A percentile compares a stretch with the other conserved stretches of the same genome.
phyloP scores from a whole-genome alignment of 225 moss, liverwort and hornwort genomes.

The Neckera pumila region DNA sequence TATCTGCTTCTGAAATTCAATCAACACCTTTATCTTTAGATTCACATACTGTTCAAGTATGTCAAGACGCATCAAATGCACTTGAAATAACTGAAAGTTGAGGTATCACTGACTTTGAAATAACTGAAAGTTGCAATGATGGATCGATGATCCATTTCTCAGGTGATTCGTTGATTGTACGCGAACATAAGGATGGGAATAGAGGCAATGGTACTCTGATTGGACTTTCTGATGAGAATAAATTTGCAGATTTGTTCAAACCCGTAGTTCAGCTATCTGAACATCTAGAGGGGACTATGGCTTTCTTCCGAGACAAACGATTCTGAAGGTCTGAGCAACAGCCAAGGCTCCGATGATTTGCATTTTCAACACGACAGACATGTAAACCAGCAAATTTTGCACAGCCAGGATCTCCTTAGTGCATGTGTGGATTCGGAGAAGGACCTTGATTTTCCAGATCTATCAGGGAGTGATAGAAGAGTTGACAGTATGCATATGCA shows the following conservation, averaged over 20 bases:
- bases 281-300: conserved; percentile 17
- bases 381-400: neutral
- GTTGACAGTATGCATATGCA: conserved; percentile 16
- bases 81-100: too few species aligned
- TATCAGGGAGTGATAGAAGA: conserved; percentile 11
- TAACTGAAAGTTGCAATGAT: conserved; percentile 14
- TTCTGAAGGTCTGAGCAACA: conserved; percentile 23
- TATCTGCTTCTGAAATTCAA: neutral
- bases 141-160: conserved; percentile 21
- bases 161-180: conserved; percentile 9
- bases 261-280: conserved; percentile 17
- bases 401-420: neutral
- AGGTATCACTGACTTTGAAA: neutral
- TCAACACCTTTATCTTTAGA: neutral
- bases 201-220: conserved; percentile 18
- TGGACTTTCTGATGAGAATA: conserved; percentile 25
- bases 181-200: conserved; percentile 8
- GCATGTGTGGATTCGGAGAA: conserved; percentile 12
- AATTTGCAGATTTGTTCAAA: conserved; percentile 24
- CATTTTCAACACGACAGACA: conserved; percentile 22
- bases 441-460: conserved; percentile 15
- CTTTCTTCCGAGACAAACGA: conserved; percentile 1
- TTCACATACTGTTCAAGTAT: neutral
- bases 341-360: conserved; percentile 23
- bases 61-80: conserved; percentile 3